Evolutionary conservation across 1,284 basidiomycete genomes (phyloP).

Genomic region (Stereum hirsutum): DNA sequence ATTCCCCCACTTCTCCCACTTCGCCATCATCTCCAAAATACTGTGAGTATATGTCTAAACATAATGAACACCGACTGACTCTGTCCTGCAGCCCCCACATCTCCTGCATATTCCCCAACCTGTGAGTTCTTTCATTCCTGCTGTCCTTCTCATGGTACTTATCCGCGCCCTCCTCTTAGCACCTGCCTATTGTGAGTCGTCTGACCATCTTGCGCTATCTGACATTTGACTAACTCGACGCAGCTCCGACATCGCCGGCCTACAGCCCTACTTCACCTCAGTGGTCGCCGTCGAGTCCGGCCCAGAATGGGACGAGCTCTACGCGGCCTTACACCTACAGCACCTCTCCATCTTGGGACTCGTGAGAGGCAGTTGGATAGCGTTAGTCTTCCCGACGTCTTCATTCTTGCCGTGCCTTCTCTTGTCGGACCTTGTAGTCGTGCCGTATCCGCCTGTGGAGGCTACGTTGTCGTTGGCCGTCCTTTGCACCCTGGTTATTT

Average conservation of each 20-base stretch:
- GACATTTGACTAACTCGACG: slow-evolving; percentile 12
- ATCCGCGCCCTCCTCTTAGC: slow-evolving; percentile 10
- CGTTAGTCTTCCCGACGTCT: background rate
- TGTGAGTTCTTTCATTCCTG: slow-evolving; percentile 45
- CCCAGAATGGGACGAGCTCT: slow-evolving; percentile 33
- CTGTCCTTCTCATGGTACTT: background rate
- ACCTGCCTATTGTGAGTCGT: slow-evolving; percentile 56
- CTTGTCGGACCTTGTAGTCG: background rate
- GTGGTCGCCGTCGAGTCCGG: slow-evolving; percentile 77
- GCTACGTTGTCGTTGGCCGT: slow-evolving; percentile 5
- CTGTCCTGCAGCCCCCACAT: slow-evolving; percentile 57
- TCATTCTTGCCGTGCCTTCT: background rate
- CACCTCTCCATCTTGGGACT: slow-evolving; percentile 52
- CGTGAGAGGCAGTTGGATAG: too few relatives aligned
- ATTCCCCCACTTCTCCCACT: slow-evolving; percentile 77
- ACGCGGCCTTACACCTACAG: slow-evolving; percentile 34
- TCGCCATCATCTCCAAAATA: slow-evolving; percentile 86
- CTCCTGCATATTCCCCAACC: slow-evolving; percentile 76
- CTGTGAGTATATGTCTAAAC: slow-evolving; percentile 40
- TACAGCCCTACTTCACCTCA: slow-evolving; percentile 77
- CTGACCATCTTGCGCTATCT: background rate
- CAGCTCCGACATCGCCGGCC: slow-evolving; percentile 75
- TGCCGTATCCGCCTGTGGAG: background rate
- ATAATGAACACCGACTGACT: slow-evolving; percentile 4
- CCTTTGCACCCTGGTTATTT: slow-evolving; percentile 9